Conservation (phyloP, 2,329 filamentous ascomycete species). For the Endocalyx cinctus region DNA sequence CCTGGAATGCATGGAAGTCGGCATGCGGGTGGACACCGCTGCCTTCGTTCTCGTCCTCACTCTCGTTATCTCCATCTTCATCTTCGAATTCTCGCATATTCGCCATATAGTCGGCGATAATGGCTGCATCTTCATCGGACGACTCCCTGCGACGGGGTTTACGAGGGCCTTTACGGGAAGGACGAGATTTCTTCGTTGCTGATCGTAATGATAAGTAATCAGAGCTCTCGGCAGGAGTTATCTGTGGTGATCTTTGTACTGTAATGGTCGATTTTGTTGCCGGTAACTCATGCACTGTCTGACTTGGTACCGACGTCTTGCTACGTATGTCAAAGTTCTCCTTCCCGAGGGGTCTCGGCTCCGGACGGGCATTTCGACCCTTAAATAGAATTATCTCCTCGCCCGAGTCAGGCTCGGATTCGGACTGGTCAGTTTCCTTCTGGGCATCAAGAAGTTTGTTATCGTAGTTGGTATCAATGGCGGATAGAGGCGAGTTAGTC, state of each 20-base stretch:
- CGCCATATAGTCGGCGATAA: slow-evolving; percentile 66
- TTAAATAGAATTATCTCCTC: slow-evolving; percentile 70
- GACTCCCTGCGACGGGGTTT: slow-evolving; percentile 4
- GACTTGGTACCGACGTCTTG: too few species aligned
- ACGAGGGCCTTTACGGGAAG: slow-evolving; percentile 1
- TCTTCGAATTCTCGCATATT: slow-evolving; percentile 48
- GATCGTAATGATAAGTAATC: slow-evolving; percentile 18
- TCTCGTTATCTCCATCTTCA: slow-evolving; percentile 25
- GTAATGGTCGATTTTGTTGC: background rate
- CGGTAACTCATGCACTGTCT: background rate
- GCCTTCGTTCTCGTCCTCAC: slow-evolving; percentile 14
- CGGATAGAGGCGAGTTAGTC: slow-evolving; percentile 1
- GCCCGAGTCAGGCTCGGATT: slow-evolving; percentile 51
- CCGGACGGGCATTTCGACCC: slow-evolving; percentile 40
- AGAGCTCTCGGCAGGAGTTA: slow-evolving; percentile 5
- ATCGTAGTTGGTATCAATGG: slow-evolving; percentile 20
- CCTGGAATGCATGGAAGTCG: slow-evolving; percentile 21
- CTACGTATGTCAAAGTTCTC: background rate
- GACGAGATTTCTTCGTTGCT: slow-evolving; percentile 14
- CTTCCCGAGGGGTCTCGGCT: slow-evolving; percentile 6
- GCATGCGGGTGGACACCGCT: too few species aligned
- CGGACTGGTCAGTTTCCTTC: slow-evolving; percentile 13
- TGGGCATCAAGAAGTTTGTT: slow-evolving; percentile 10
- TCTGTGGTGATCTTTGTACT: too few species aligned
- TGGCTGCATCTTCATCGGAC: slow-evolving; percentile 46